Evolutionary conservation across 495 filamentous ascomycete species (phyloP).

Genomic region (Tuber aestivum): DNA sequence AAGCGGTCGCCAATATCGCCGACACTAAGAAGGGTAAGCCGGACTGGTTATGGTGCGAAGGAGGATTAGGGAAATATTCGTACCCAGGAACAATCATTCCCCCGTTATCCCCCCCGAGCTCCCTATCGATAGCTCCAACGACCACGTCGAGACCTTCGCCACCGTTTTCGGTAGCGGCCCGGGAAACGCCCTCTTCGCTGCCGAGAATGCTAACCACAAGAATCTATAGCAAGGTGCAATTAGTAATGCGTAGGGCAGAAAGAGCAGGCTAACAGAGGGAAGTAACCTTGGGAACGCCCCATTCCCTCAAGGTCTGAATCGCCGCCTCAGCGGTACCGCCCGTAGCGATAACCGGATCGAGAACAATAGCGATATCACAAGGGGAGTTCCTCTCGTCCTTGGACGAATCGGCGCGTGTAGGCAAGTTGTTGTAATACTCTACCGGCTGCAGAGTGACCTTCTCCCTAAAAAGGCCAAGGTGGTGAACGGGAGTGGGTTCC

Average conservation of each 20-base stretch:
- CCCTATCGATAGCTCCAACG: conserved; percentile 71
- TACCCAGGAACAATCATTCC: conserved; percentile 87
- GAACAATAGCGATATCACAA: conserved; percentile 65
- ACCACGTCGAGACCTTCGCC: conserved; percentile 68
- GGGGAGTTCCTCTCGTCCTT: conserved; percentile 44
- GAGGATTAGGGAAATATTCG: neutral
- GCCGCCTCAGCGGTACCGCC: conserved; percentile 84
- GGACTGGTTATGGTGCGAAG: neutral
- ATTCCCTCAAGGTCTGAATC: conserved; percentile 81
- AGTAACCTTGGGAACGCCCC: conserved; percentile 66
- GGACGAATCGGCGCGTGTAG: conserved; percentile 55
- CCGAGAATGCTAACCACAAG: conserved; percentile 72
- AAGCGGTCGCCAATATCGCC: conserved; percentile 82
- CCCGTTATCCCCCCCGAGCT: conserved; percentile 54
- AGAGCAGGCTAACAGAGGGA: neutral
- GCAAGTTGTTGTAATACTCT: conserved; percentile 98
- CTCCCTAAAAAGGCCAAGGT: conserved; percentile 90
- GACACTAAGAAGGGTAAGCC: conserved; percentile 21
- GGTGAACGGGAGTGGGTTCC: conserved; percentile 72
- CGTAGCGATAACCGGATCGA: conserved; percentile 91
- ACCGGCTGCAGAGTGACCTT: conserved; percentile 76
- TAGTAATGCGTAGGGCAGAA: neutral
- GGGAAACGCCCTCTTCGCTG: conserved; percentile 58
- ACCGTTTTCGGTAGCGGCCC: conserved; percentile 66
- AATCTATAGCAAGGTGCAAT: conserved; percentile 43